Conservation (phyloP, 768 basidiomycete species). For the Tulasnella sp. region DNA sequence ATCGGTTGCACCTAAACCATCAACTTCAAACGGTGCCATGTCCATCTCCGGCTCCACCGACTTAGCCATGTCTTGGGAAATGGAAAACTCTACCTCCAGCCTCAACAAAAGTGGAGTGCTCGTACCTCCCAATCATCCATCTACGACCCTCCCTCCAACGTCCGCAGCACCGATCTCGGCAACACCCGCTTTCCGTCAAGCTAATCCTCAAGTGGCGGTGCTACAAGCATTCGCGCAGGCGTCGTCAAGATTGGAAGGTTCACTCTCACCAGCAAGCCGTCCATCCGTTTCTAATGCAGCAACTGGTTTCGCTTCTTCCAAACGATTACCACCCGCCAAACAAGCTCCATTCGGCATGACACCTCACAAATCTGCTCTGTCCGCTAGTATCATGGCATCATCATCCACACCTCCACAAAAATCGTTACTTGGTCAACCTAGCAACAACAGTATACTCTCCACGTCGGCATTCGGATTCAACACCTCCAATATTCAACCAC, state of each 20-base stretch:
- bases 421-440: not conserved
- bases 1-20: not conserved
- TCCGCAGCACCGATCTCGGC: slow-evolving; percentile 8
- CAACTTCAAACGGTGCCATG: slow-evolving; percentile 4
- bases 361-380: not conserved
- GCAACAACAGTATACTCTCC: not conserved
- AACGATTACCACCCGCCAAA: too few relatives aligned
- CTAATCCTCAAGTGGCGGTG: slow-evolving; percentile 14
- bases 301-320: too few relatives aligned
- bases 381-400: too few relatives aligned
- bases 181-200: slow-evolving; percentile 7
- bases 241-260: not conserved
- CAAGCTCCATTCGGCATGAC: not conserved
- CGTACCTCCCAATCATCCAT: not conserved
- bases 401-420: not conserved
- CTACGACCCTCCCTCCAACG: not conserved
- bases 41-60: slow-evolving; percentile 23
- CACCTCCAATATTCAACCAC: not conserved
- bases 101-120: too few relatives aligned
- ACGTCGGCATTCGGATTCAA: not conserved
- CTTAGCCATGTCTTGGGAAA: slow-evolving; percentile 55
- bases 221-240: slow-evolving; percentile 13
- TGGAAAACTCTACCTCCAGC: slow-evolving; percentile 24
- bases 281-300: too few relatives aligned
- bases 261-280: not conserved